Evolutionary conservation across 805 yeast genomes (phyloP), one percentile per base, ranked within the genome.

Genomic region (Millerozyma miso): DNA sequence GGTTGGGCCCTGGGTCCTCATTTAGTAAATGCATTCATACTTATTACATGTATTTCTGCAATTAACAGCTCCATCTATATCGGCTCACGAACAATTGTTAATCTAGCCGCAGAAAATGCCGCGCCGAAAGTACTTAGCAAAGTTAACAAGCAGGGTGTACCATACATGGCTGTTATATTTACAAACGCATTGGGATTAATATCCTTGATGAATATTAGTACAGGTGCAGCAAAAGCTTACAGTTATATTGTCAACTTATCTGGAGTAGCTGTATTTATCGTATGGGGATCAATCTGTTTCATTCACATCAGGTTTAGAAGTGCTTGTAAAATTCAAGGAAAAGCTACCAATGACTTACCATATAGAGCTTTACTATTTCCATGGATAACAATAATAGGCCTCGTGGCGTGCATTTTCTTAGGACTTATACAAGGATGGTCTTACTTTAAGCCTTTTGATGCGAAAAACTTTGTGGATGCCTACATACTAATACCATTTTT

Each of bases 371-470:
- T 60, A 37, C 63, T 72, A 54, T 79, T 65, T 55, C 88, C 88
- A 1, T 60, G 56, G 49, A 60, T 72, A 17, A 78, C 83, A 2
- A 63, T 66, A 16, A 54, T 73, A 31, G 81, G 83, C 8, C 58
- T 82, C 6, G 47, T 64, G 2, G 63, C 78, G 38, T 80, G 77
- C 53, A 47, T 71, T 1, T 72, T 82, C 42, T 62, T 82, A 44
- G 81, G 77, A 2, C 56, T 81, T 26, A 74, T 82, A 19, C 88
- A 82, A 58, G 85, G 87, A 4, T 82, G 86, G 85, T 66, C 82
- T 1, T 67, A 74, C 32, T 74, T 82, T 45, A 69, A 71, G 41
- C 88, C 87, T 1, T 82, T 79, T 52, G 67, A 68, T 39, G 73
- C 69, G 6, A 62, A 54, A 13, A 60, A 64, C 45, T 69, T 64